These are phyloP conservation scores for Cinchona pubescens DNA, from an alignment of 257 asterid species.

Conservation along the genomic window DNA sequence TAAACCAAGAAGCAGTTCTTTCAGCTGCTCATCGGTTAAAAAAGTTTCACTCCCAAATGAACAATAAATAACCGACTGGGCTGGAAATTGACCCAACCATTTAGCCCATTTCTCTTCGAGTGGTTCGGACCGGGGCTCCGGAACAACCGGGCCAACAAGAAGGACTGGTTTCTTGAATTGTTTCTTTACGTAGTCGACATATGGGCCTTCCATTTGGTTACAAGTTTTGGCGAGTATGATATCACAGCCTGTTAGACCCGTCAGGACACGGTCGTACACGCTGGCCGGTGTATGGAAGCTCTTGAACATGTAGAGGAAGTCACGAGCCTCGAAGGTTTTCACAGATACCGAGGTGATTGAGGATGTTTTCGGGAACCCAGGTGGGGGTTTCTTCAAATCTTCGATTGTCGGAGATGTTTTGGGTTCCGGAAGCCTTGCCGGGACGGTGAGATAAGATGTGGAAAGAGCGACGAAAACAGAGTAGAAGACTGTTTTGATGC, in stretches of 20 bases:
- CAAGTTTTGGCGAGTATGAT: constrained; percentile 56
- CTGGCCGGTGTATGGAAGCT: constrained; percentile 44
- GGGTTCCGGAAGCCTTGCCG: constrained; percentile 34
- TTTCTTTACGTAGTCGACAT: constrained; percentile 36
- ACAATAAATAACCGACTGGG: constrained; percentile 36
- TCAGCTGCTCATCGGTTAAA: constrained; percentile 36
- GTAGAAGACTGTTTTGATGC: constrained; percentile 40
- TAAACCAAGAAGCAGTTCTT: constrained; percentile 42
- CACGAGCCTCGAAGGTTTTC: constrained; percentile 42
- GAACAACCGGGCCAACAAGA: constrained; percentile 45
- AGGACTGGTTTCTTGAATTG: constrained; percentile 48
- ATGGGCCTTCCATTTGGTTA: constrained; percentile 47
- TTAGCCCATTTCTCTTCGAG: constrained; percentile 38
- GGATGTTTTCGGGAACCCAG: constrained; percentile 49
- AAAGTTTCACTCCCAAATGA: constrained; percentile 69
- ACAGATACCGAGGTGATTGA: constrained; percentile 31
- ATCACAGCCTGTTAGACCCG: constrained; percentile 40
- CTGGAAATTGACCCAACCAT: constrained; percentile 36
- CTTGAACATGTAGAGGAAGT: constrained; percentile 46
- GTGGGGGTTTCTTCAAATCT: constrained; percentile 43
- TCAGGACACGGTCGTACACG: constrained; percentile 41
- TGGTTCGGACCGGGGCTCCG: constrained; percentile 27
- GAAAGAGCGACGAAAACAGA: constrained; percentile 47
- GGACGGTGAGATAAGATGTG: constrained; percentile 43
- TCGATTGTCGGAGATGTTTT: constrained; percentile 28